Evolutionary conservation across 495 filamentous ascomycete species (phyloP).

Genomic region (Penicillium steckii): DNA sequence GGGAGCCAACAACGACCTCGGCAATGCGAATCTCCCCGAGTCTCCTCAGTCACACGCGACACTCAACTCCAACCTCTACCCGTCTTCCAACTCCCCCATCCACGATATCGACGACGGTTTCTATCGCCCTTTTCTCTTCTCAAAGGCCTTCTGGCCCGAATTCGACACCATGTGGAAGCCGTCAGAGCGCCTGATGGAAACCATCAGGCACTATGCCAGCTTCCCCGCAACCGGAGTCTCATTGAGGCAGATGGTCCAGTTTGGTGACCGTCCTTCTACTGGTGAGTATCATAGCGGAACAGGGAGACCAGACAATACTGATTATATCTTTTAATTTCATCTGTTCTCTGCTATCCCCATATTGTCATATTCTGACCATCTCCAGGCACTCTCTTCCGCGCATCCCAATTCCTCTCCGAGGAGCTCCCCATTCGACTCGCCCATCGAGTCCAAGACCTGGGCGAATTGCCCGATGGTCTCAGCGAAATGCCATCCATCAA

Average conservation of each 20-base stretch:
- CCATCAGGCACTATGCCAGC: conserved; percentile 96
- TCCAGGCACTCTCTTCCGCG: conserved; percentile 89
- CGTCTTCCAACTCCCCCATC: conserved; percentile 10
- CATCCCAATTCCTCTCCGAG: conserved; percentile 97
- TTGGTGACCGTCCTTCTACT: conserved; percentile 85
- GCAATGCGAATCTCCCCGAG: conserved; percentile 21
- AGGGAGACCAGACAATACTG: too few species aligned
- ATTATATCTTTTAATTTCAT: too few species aligned
- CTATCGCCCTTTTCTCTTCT: background rate
- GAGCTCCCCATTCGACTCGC: conserved; percentile 96
- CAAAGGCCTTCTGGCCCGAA: conserved; percentile 33
- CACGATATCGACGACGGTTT: background rate
- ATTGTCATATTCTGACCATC: background rate
- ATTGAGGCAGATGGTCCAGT: conserved; percentile 98
- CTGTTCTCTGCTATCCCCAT: too few species aligned
- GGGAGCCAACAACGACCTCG: conserved; percentile 23
- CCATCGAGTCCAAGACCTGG: conserved; percentile 91
- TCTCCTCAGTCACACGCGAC: conserved; percentile 30
- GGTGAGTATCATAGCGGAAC: conserved; percentile 55
- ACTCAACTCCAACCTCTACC: conserved; percentile 8
- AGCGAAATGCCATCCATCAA: conserved; percentile 98
- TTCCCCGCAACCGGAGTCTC: conserved; percentile 98
- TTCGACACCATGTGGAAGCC: conserved; percentile 76
- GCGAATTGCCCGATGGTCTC: conserved; percentile 90
- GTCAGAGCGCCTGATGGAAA: conserved; percentile 89